phyloP scores from a whole-genome alignment of 2,329 filamentous ascomycete genomes.

The Coniochaeta prunicola region DNA sequence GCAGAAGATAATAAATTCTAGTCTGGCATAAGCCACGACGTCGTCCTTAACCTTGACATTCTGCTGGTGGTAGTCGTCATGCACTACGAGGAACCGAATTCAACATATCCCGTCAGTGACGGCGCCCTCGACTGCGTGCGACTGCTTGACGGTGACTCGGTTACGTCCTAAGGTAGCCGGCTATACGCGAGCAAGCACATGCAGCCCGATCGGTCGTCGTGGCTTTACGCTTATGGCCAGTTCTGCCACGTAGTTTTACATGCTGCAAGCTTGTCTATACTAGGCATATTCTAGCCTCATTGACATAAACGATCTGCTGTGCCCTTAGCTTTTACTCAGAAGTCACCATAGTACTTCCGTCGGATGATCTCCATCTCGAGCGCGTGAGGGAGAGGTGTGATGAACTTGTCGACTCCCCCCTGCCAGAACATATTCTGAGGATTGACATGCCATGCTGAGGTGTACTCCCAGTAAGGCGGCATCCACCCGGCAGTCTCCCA shows the following conservation, averaged over 20 bases:
- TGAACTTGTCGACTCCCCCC: neutral
- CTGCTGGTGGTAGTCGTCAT: no score
- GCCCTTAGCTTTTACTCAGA: neutral
- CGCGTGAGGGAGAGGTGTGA: neutral
- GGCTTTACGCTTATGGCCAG: no score
- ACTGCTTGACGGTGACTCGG: neutral
- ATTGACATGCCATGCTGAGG: conserved; percentile 2
- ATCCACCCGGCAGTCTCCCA: conserved; percentile 18
- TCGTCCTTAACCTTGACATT: no score
- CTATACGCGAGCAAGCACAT: neutral
- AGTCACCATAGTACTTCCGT: neutral
- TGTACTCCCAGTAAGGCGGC: conserved; percentile 18
- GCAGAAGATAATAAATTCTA: no score
- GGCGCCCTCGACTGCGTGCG: neutral
- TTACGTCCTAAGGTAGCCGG: neutral
- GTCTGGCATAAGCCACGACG: no score
- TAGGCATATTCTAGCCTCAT: no score
- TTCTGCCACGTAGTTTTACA: no score
- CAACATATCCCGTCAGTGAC: neutral
- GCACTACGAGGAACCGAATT: neutral
- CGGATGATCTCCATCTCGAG: conserved; percentile 1
- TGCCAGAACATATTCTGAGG: neutral
- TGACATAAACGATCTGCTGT: no score
- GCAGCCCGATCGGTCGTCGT: no score
- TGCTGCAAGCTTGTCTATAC: no score